Evolutionary conservation across 1,284 basidiomycete species (phyloP), one percentile per base, ranked within the genome.

Genomic region (Melanopsichium pennsylvanicum): DNA sequence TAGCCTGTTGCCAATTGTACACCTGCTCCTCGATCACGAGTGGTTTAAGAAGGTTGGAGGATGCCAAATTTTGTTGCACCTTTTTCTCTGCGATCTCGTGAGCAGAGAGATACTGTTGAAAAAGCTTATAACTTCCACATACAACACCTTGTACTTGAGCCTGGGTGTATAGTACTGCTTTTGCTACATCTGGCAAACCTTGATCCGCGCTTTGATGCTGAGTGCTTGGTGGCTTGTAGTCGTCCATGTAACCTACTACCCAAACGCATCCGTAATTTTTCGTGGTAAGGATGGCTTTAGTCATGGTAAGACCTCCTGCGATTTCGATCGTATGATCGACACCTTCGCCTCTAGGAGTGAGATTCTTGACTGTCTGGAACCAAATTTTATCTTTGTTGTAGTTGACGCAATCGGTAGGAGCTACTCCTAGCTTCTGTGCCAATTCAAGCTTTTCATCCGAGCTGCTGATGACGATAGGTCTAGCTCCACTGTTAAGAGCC

Each of bases 191-290:
- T 6, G 52, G 58, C 0, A 63, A 22, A 1, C 37, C 47, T 2
- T 44, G 22, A n/a, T 52, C 44, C 4, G 23, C 13, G 1, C 23
- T 21, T 11, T 21, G 29, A 16, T 37, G n/a, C 10, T 40, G 11
- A 18, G 50, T 16, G 19, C n/a, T n/a, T n/a, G n/a, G n/a, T n/a
- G 51, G 25, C n/a, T 52, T 56, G 54, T 61, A 70, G 41, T 70
- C 68, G 35, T 70, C 62, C 49, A 66, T 52, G 43, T 66, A 70
- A 18, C 68, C 68, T 3, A 70, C 68, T 25, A 61, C 46, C 62
- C 57, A 66, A 15, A 66, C 33, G 19, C 16, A 38, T 1, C 67
- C 67, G 40, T 49, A 49, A 9, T 51, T n/a, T 23, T 55, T 56
- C n/a, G 61, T 60, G n/a, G 51, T 33, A 4, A 60, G 25, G 1